Evolutionary conservation across 768 basidiomycete genomes (phyloP), one percentile per base, ranked within the genome.

Genomic region (Heimioporus sp.): DNA sequence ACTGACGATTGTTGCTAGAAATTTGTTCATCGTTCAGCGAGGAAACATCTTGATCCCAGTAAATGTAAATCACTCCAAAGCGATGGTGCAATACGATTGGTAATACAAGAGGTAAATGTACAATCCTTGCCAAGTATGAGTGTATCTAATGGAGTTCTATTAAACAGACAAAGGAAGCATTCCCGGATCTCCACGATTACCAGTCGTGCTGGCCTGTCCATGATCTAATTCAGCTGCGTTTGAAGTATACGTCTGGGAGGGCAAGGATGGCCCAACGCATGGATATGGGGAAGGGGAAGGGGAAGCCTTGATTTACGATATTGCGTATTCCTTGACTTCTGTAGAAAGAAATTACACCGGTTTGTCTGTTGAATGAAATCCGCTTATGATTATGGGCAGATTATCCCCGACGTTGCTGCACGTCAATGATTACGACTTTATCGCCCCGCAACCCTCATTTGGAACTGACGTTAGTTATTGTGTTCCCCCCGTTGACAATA

Each of bases 181-280:
- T 53, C 28, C 41, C 31, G 2, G 42, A 53, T 44, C 52, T 48
- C 0, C 2, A 47, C 0, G 51, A 47, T 20, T 52, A 52, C 10
- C 35, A 9, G 19, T 16, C 34, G 30, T 44, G 31, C 32, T 44
- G 43, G 43, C 43, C 34, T 34, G 72, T 74, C 52, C 72, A 65
- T 75, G 66, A 2, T 67, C 53, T 28, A 63, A 58, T 49, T 76
- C 68, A 12, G 67, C 72, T 12, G 63, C 51, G 54, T 76, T 68
- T 1, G 68, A 66, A 42, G 71, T 68, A 65, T 66, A 72, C 43
- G 13, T 34, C 34, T 10, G 34, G 34, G 13, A 34, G 34, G 13
- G 34, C 34, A 10, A 34, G 34, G 34, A 10, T 34, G 13, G 10
- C 34, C 13, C 10, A 34, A 34, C 10, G 34, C 34, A 34, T 34